Base-by-base conservation (phyloP, 2,329 filamentous ascomycete genomes). In the Fusarium cyanostomum region DNA sequence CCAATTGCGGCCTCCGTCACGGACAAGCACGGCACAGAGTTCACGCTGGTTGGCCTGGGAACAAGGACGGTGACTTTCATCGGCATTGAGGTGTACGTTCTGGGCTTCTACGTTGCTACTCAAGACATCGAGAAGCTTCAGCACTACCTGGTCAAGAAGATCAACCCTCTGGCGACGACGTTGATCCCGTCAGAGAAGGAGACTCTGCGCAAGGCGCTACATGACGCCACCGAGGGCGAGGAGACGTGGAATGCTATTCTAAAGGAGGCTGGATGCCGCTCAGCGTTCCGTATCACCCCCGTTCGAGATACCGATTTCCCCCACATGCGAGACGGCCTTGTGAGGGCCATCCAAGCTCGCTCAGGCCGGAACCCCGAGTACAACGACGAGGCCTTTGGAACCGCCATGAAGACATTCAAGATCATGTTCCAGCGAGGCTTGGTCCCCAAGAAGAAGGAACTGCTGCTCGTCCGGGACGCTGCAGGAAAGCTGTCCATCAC, bases 251-350 rank as follows among this genome's bases (percentile, higher is more conserved):
- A 88, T 38, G 79, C 84, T 12, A 81, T 97, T 3, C 78, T 98
- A 24, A 81, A 82, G 56, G 81, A 88, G 0, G 82, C 86, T 4
- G 84, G 87, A 0, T 86, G 94, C n/a, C 82, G 92, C 52, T 94
- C 89, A 24, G 86, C 89, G 0, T 88, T 96, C 78, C 86, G 94
- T 41, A 90, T 99, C 63, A 88, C 94, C 3, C 95, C 95, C 0
- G 93, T 92, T n/a, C 85, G 92, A 33, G 93, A 96, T 76, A 99
- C 95, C 15, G 94, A 98, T 77, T 98, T 97, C 77, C 87, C 89
- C 66, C 95, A 99, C 75, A 78, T 99, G 62, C 87, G 94, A 35
- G 95, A 99, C 73, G 95, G 92, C 1, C 96, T 94, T 80, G 92
- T 97, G 57, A 86, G 93, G 7, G 91, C 92, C 18, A 90, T 99